Base-by-base conservation (phyloP, 139 green algal genomes). In the Limnomonas spitsbergensis region DNA sequence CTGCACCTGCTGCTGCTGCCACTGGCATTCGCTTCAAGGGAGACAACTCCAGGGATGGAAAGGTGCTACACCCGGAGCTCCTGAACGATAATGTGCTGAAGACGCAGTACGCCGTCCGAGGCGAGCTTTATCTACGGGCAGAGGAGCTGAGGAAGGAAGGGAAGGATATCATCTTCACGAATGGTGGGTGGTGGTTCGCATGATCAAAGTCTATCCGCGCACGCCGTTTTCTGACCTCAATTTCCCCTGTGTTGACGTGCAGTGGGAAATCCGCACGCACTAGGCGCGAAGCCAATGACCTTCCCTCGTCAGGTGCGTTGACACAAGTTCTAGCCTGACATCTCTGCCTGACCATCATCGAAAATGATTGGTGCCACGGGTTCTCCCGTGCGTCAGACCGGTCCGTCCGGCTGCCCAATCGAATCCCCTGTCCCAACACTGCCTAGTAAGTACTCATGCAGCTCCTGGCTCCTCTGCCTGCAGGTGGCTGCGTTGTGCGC, bases 141-240 rank as follows among this genome's bases (percentile, higher is more conserved):
- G 86, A 93, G 69, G 86, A 98, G 85, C 85, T 98, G 53, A 81
- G 88, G 31, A 84, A 88, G 38, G 73, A 89, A 61, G 94, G 95
- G 53, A 92, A 91, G 80, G 90, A 97, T 47, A 95, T 98, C 40
- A 97, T 97, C 73, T 97, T 97, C 89, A 98, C 95, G 20, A 98
- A 98, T 72, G 91, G 91, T 94, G 42, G 1, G 73, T 53, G 36
- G n/a, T n/a, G n/a, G n/a, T n/a, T n/a, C n/a, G n/a, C 47, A 61
- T 61, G 47, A 61, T 61, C 47, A 61, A 61, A 61, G 20, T 61
- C n/a, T n/a, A n/a, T n/a, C n/a, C n/a, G n/a, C n/a, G n/a, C n/a
- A n/a, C n/a, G n/a, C n/a, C n/a, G n/a, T n/a, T n/a, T n/a, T n/a
- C n/a, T n/a, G n/a, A n/a, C n/a, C n/a, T n/a, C n/a, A n/a, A n/a